Percentiles rank a stretch among this genome's conserved stretches.
Conservation (phyloP, 2,329 filamentous ascomycete genomes). For the Colletotrichum aenigma region DNA sequence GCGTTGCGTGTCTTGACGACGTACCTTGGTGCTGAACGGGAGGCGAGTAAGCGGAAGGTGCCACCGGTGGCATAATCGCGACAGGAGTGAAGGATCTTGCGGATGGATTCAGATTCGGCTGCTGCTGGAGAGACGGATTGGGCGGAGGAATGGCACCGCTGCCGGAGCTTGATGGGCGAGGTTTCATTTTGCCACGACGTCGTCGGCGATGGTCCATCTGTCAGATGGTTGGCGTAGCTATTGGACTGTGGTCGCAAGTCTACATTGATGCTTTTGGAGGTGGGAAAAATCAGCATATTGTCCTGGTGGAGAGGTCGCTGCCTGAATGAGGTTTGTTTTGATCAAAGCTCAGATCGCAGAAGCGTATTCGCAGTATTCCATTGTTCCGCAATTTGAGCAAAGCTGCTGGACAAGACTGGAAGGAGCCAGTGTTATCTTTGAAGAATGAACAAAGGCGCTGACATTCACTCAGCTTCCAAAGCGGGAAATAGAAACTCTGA, state of each 20-base stretch:
- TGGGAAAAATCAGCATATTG: not conserved
- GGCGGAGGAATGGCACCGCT: not conserved
- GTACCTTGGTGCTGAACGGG: not conserved
- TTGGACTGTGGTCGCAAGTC: not conserved
- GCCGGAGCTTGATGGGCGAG: not conserved
- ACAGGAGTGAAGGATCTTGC: not conserved
- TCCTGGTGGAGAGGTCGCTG: not conserved
- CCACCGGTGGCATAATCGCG: not conserved
- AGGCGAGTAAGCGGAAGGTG: not conserved
- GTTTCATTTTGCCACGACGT: not conserved
- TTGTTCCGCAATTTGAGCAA: not conserved
- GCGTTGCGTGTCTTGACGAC: not conserved
- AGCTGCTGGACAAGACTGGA: not conserved
- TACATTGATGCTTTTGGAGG: not conserved
- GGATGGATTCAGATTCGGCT: not conserved
- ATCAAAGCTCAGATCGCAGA: not conserved
- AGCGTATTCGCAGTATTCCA: not conserved
- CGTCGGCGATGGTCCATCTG: not conserved
- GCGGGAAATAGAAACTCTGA: not conserved
- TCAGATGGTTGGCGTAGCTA: not conserved
- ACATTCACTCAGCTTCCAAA: not conserved
- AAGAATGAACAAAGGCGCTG: not conserved
- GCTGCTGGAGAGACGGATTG: not conserved
- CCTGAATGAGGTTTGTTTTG: not conserved
- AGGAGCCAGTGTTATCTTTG: not conserved